Evolutionary conservation across 257 asterid genomes (phyloP).

Genomic region (Fraxinus pennsylvanica): DNA sequence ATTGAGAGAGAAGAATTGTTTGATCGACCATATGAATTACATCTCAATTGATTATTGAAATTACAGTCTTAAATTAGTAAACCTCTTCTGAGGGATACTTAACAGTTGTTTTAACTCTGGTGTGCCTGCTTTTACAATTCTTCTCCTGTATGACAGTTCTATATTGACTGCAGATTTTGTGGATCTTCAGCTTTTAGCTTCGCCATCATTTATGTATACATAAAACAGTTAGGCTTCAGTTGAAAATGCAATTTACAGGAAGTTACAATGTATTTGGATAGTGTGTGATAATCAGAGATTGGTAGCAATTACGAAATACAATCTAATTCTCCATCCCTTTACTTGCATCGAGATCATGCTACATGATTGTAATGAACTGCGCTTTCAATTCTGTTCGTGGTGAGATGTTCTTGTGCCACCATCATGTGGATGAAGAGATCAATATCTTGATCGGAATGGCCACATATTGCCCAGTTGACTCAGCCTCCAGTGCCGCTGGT

Average conservation of each 20-base stretch:
- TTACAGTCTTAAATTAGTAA: not conserved
- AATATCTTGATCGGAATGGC: constrained; percentile 70
- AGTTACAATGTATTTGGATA: not conserved
- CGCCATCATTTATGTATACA: not conserved
- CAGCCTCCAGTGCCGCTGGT: not conserved
- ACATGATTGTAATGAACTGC: not conserved
- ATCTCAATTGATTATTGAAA: constrained; percentile 3
- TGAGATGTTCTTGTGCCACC: constrained; percentile 10
- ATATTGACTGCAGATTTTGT: not conserved
- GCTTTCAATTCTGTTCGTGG: constrained; percentile 43
- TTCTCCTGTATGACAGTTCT: not conserved
- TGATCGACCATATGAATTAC: constrained; percentile 23
- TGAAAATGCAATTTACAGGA: not conserved
- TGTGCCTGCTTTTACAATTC: not conserved
- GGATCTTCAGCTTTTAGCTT: not conserved
- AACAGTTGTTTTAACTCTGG: not conserved
- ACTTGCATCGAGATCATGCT: not conserved
- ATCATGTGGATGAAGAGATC: constrained; percentile 32
- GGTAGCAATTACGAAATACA: not conserved
- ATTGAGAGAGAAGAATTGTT: constrained; percentile 4
- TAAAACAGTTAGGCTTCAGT: not conserved
- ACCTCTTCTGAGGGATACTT: constrained; percentile 4
- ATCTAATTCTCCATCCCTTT: not conserved
- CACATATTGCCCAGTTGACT: constrained; percentile 53
- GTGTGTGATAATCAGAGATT: not conserved